These are phyloP conservation scores for Chalaropsis thielavioides DNA, from an alignment of 2,329 filamentous ascomycete species.

Conservation along the genomic window DNA sequence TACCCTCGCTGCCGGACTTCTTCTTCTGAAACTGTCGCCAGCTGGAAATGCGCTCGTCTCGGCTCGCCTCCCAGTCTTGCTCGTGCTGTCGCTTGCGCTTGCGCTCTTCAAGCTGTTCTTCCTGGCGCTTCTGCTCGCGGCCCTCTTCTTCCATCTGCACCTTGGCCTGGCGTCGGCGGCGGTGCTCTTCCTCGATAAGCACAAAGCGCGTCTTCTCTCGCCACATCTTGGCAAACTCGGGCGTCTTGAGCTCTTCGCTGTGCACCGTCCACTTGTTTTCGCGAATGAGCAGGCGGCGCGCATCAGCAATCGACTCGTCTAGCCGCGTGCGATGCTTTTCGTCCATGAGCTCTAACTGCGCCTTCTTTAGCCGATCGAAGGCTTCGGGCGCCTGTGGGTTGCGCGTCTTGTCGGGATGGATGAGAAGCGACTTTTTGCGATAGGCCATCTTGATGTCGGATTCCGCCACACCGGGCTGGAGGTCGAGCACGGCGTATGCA, in stretches of 20 bases:
- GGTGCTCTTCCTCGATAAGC: slow-evolving; percentile 81
- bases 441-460: slow-evolving; percentile 91
- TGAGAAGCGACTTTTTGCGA: slow-evolving; percentile 94
- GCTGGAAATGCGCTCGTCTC: slow-evolving; percentile 81
- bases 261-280: slow-evolving; percentile 89
- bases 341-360: slow-evolving; percentile 79
- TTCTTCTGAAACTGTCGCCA: slow-evolving; percentile 87
- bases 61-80: slow-evolving; percentile 84
- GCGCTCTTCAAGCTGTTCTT: slow-evolving; percentile 67
- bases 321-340: slow-evolving; percentile 78
- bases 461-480: slow-evolving; percentile 87
- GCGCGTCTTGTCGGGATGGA: slow-evolving; percentile 94
- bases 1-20: slow-evolving; percentile 45
- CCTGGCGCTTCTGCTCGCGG: slow-evolving; percentile 67
- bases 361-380: slow-evolving; percentile 93
- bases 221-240: slow-evolving; percentile 74
- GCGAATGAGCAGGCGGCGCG: slow-evolving; percentile 84
- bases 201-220: slow-evolving; percentile 79
- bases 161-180: slow-evolving; percentile 71
- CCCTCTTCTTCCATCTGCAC: slow-evolving; percentile 96
- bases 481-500: slow-evolving; percentile 81
- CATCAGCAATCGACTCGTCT: slow-evolving; percentile 91
- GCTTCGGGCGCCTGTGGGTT: slow-evolving; percentile 86
- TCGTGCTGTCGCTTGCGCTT: slow-evolving; percentile 86
- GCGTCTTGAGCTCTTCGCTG: slow-evolving; percentile 70